Evolutionary conservation across 2,329 filamentous ascomycete species (phyloP), one percentile per base, ranked within the genome.

Genomic region (Scleromitrula shiraiana): DNA sequence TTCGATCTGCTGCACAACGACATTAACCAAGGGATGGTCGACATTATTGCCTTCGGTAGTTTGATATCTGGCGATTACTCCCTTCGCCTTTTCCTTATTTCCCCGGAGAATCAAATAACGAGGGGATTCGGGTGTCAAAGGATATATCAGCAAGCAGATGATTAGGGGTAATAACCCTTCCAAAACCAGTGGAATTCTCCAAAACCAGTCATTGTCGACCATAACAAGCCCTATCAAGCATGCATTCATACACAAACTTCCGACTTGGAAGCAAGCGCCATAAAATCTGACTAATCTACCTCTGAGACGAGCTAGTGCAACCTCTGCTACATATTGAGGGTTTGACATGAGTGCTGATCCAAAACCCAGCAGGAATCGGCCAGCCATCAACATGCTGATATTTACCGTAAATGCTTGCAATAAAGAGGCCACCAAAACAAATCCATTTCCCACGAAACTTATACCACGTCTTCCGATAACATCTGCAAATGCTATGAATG

Each of bases 391-490:
- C 54, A 54, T 59, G 4, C 47, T 37, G 14, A 59, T 49, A 23
- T 53, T 53, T 4, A 37, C 42, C 7, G 58, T 39, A 37, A 53
- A 57, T 4, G 48, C 56, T 53, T 59, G 55, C 22, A 59, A 33
- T 8, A 69, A 17, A 12, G 69, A 67, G 5, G 69, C 67, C n/a
- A 67, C 53, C 24, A 73, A 61, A n/a, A 72, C 69, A 37, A 73
- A 62, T 19, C 59, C 50, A 41, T 72, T 74, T 3, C 72, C 72
- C 8, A 66, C 40, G 41, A 73, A 73, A 52, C 70, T 72, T 58
- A 72, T 65, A 5, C 70, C 71, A 50, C 74, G 70, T 46, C 73
- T 69, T 37, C 75, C 73, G 53, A 76, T 69, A 7, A 73, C 65
- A 59, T 76, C 74, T 52, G 71, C 69, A 7, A 76, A 64, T 6